phyloP scores from a whole-genome alignment of 345 rosid species.

The Dovyalis caffra region DNA sequence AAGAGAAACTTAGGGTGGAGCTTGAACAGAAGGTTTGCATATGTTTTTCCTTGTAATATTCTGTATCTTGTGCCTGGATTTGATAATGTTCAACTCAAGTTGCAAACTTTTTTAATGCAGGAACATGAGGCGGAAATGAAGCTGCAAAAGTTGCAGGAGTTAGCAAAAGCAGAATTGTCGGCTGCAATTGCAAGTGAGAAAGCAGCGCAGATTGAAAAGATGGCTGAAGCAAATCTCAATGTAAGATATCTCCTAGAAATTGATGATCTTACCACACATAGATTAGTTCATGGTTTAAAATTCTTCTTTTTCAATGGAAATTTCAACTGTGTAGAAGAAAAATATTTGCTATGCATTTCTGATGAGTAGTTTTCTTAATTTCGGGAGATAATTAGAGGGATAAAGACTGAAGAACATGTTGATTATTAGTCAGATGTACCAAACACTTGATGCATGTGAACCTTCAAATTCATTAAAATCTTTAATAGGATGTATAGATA shows the following conservation, averaged over 20 bases:
- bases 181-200: constrained; percentile 75
- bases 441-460: not conserved
- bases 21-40: constrained; percentile 73
- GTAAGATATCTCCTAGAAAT: constrained; percentile 39
- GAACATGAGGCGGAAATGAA: constrained; percentile 68
- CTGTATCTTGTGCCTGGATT: constrained; percentile 7
- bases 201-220: constrained; percentile 77
- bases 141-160: constrained; percentile 55
- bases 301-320: not conserved
- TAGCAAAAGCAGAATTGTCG: constrained; percentile 76
- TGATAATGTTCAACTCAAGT: constrained; percentile 20
- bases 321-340: not conserved
- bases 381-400: not conserved
- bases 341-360: not conserved
- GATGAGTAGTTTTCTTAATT: not conserved
- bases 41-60: constrained; percentile 3
- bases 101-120: constrained; percentile 38
- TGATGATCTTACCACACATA: not conserved
- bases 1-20: constrained; percentile 70
- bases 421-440: not conserved
- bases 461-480: not conserved
- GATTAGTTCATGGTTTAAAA: not conserved
- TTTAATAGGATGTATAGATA: not conserved
- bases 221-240: constrained; percentile 88
- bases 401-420: not conserved